phyloP scores from a whole-genome alignment of 768 basidiomycete genomes.

The Calocera cornea region DNA sequence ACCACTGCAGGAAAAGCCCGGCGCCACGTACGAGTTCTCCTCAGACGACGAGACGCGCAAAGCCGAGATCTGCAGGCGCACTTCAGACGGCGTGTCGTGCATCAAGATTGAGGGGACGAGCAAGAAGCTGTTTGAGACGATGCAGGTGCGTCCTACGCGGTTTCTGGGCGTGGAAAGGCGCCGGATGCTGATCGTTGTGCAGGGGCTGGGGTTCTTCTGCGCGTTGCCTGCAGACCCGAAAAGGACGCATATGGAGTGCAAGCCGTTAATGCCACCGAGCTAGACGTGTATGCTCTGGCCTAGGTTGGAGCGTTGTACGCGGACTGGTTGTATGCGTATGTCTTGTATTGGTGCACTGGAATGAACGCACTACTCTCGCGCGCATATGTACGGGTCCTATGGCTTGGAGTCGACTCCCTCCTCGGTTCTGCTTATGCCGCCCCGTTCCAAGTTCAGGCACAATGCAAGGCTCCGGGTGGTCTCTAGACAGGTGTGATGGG shows the following conservation, averaged over 20 bases:
- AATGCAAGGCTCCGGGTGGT: too few relatives aligned
- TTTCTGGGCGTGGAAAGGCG: background rate
- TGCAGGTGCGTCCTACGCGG: conserved; percentile 44
- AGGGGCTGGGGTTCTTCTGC: conserved; percentile 59
- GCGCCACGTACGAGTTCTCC: background rate
- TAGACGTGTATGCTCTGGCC: background rate
- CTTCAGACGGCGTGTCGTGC: background rate
- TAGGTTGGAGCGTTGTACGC: background rate
- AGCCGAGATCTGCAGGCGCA: background rate
- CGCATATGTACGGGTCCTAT: too few relatives aligned
- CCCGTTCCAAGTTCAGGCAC: too few relatives aligned
- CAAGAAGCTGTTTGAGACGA: conserved; percentile 48
- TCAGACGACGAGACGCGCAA: background rate
- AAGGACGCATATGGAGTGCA: conserved; percentile 56
- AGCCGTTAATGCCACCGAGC: conserved; percentile 21
- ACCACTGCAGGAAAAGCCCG: background rate
- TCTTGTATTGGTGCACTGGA: too few relatives aligned
- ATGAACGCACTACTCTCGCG: too few relatives aligned
- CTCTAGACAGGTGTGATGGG: too few relatives aligned
- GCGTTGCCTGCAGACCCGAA: conserved; percentile 51
- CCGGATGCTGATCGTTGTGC: background rate
- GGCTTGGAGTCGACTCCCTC: too few relatives aligned
- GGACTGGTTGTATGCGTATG: too few relatives aligned
- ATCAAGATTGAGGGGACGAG: background rate
- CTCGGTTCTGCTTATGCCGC: too few relatives aligned